Conservation (phyloP, 805 yeast genomes). For the Tetrapisispora taiwanensis region DNA sequence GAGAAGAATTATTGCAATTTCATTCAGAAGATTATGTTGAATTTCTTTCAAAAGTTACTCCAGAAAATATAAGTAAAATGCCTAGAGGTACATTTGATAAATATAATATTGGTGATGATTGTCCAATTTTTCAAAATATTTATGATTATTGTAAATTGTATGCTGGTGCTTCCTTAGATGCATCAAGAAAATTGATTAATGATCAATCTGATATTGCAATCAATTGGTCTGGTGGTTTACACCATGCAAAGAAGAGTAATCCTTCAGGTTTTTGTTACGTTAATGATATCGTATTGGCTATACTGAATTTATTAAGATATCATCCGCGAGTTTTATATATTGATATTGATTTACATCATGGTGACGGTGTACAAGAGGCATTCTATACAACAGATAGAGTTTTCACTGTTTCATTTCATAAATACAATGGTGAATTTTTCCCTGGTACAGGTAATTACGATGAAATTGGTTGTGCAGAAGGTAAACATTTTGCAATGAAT, state of each 20-base stretch:
- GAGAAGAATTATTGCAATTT: slow-evolving; percentile 67
- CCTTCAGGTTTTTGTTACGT: slow-evolving; percentile 89
- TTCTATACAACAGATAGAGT: slow-evolving; percentile 86
- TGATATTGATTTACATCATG: slow-evolving; percentile 88
- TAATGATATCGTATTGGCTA: slow-evolving; percentile 81
- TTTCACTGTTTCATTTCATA: slow-evolving; percentile 84
- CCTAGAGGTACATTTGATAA: slow-evolving; percentile 39
- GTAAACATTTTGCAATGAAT: slow-evolving; percentile 73
- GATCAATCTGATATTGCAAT: slow-evolving; percentile 87
- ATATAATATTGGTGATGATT: slow-evolving; percentile 94
- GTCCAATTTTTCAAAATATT: slow-evolving; percentile 73
- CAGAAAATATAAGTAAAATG: slow-evolving; percentile 53
- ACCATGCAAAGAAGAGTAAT: slow-evolving; percentile 84
- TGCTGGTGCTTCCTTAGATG: slow-evolving; percentile 87
- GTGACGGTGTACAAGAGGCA: slow-evolving; percentile 94
- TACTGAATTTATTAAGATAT: slow-evolving; percentile 64
- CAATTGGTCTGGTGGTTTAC: slow-evolving; percentile 89
- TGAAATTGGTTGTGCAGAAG: slow-evolving; percentile 76
- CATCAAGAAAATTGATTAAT: slow-evolving; percentile 69
- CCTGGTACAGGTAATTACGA: slow-evolving; percentile 87
- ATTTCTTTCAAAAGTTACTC: slow-evolving; percentile 66
- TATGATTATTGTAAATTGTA: slow-evolving; percentile 69
- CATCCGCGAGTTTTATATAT: slow-evolving; percentile 81
- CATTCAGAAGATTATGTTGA: slow-evolving; percentile 82
- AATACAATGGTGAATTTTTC: slow-evolving; percentile 80